These are phyloP conservation scores for Aspergillus hortae DNA, from an alignment of 2,329 filamentous ascomycete genomes.

Conservation along the genomic window DNA sequence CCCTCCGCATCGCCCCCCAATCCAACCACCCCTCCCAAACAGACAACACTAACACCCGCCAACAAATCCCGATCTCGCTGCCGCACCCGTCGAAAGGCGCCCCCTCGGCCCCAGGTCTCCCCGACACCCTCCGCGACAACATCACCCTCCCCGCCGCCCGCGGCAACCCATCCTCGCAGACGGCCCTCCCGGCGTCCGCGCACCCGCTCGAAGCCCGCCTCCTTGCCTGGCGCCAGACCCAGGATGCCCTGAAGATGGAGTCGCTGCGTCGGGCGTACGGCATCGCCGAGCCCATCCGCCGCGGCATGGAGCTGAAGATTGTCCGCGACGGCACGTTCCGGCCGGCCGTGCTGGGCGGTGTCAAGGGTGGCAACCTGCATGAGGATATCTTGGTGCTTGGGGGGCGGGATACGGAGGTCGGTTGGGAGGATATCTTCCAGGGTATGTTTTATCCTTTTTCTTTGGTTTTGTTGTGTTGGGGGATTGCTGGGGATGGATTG, in stretches of 20 bases:
- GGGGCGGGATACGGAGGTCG: slow-evolving; percentile 71
- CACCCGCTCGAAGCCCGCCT: slow-evolving; percentile 94
- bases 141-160: slow-evolving; percentile 60
- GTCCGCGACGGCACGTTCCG: slow-evolving; percentile 71
- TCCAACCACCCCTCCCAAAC: slow-evolving; percentile 63
- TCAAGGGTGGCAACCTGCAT: slow-evolving; percentile 64
- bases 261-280: slow-evolving; percentile 82
- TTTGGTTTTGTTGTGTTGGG: neutral
- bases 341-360: slow-evolving; percentile 64
- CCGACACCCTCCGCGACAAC: slow-evolving; percentile 87
- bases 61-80: slow-evolving; percentile 45
- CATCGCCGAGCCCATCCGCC: slow-evolving; percentile 84
- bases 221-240: slow-evolving; percentile 82
- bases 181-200: slow-evolving; percentile 55
- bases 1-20: slow-evolving; percentile 83
- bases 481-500: neutral
- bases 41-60: slow-evolving; percentile 61
- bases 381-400: slow-evolving; percentile 72
- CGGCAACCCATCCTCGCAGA: slow-evolving; percentile 42
- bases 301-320: slow-evolving; percentile 94
- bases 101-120: slow-evolving; percentile 86
- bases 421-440: slow-evolving; percentile 91
- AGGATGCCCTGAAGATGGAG: slow-evolving; percentile 85
- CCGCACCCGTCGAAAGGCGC: slow-evolving; percentile 61
- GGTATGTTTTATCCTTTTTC: slow-evolving; percentile 46